Conservation (phyloP, 179 eudicot species). For the Actinidia polygama region DNA sequence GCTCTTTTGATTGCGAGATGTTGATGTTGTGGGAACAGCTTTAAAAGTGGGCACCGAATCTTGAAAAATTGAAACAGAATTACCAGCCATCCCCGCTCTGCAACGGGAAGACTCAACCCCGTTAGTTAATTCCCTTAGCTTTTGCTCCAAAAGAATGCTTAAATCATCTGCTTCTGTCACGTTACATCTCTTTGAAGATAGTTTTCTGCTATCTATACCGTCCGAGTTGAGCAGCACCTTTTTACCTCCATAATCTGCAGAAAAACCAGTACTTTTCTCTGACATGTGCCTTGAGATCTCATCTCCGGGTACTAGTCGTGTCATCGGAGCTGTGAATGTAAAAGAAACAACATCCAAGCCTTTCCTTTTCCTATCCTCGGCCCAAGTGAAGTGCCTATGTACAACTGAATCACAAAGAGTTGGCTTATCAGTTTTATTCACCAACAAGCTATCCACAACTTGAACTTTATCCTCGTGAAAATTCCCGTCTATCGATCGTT, state of each 20-base stretch:
- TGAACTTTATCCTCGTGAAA: slow-evolving; percentile 39
- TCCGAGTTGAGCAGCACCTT: slow-evolving; percentile 41
- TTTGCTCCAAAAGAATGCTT: slow-evolving; percentile 76
- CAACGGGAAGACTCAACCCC: slow-evolving; percentile 49
- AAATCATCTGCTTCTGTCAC: slow-evolving; percentile 70
- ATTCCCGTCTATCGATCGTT: slow-evolving; percentile 59
- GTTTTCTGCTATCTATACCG: slow-evolving; percentile 32
- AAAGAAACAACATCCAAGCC: slow-evolving; percentile 91
- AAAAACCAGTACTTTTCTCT: slow-evolving; percentile 37
- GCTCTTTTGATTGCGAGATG: slow-evolving; percentile 29
- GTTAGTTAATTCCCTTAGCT: slow-evolving; percentile 65
- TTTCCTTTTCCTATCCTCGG: slow-evolving; percentile 66
- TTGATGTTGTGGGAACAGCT: slow-evolving; percentile 32
- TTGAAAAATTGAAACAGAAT: slow-evolving; percentile 37
- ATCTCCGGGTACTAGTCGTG: slow-evolving; percentile 43
- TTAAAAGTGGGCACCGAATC: slow-evolving; percentile 30
- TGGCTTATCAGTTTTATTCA: slow-evolving; percentile 40
- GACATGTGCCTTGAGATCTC: slow-evolving; percentile 32
- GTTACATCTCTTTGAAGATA: slow-evolving; percentile 50
- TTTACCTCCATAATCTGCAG: slow-evolving; percentile 43
- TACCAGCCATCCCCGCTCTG: slow-evolving; percentile 33
- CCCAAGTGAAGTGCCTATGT: slow-evolving; percentile 48
- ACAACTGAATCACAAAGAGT: slow-evolving; percentile 34
- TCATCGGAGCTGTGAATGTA: slow-evolving; percentile 84
- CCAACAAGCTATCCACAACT: slow-evolving; percentile 33